These are phyloP conservation scores for Penicillium coffeae DNA, from an alignment of 495 filamentous ascomycete genomes.

Conservation along the genomic window DNA sequence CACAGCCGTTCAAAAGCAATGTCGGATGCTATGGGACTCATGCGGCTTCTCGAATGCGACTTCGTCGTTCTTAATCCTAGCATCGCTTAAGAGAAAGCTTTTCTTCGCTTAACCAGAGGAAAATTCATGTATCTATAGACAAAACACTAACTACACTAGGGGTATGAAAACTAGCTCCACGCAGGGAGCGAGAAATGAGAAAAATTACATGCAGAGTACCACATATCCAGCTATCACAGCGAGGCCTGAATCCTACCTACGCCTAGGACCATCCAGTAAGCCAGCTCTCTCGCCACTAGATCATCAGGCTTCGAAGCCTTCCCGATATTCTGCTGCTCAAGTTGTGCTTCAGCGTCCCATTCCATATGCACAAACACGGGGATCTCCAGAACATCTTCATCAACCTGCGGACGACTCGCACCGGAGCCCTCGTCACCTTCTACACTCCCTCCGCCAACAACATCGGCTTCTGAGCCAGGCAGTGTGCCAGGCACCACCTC, in stretches of 20 bases:
- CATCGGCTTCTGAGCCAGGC: conserved; percentile 28
- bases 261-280: conserved; percentile 92
- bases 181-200: conserved; percentile 5
- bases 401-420: conserved; percentile 48
- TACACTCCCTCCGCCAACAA: conserved; percentile 13
- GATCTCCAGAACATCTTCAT: conserved; percentile 91
- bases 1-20: too few species aligned
- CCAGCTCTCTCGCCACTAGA: conserved; percentile 67
- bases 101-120: too few species aligned
- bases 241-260: conserved; percentile 64
- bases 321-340: conserved; percentile 56
- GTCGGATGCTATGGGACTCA: too few species aligned
- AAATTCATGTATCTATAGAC: not conserved
- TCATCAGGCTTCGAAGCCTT: conserved; percentile 46
- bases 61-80: too few species aligned
- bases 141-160: not conserved
- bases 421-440: conserved; percentile 15
- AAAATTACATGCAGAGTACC: too few species aligned
- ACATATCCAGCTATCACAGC: conserved; percentile 12
- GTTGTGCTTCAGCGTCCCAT: conserved; percentile 77
- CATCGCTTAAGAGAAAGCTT: too few species aligned
- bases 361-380: conserved; percentile 89
- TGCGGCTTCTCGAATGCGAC: too few species aligned
- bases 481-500: conserved; percentile 75
- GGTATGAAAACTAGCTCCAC: conserved; percentile 15